Conservation (phyloP, 2,329 filamentous ascomycete species). For the Nothophoma quercina region DNA sequence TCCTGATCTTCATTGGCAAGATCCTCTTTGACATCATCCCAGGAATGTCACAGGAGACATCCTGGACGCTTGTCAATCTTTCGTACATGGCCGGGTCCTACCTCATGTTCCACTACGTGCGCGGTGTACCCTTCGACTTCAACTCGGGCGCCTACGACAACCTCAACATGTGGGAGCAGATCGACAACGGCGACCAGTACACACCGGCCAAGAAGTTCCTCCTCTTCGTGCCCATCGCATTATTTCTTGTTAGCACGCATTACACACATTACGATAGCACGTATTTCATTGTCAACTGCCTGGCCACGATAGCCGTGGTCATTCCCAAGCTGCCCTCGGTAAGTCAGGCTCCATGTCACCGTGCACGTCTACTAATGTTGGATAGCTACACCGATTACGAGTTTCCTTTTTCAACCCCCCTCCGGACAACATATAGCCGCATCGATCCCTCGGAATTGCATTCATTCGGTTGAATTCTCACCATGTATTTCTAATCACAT, state of each 20-base stretch:
- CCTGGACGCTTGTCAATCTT: slow-evolving; percentile 98
- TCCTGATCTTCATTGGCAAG: slow-evolving; percentile 89
- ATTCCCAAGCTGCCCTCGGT: slow-evolving; percentile 97
- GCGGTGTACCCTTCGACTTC: slow-evolving; percentile 98
- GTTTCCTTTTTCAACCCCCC: slow-evolving; percentile 49
- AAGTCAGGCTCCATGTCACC: slow-evolving; percentile 54
- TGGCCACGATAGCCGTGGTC: slow-evolving; percentile 89
- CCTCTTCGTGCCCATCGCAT: slow-evolving; percentile 88
- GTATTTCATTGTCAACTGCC: slow-evolving; percentile 96
- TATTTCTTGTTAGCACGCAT: slow-evolving; percentile 97
- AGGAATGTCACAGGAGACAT: slow-evolving; percentile 95
- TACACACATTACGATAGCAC: slow-evolving; percentile 98
- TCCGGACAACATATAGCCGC: slow-evolving; percentile 44
- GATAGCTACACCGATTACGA: slow-evolving; percentile 50
- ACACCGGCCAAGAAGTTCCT: slow-evolving; percentile 99
- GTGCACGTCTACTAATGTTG: slow-evolving; percentile 13
- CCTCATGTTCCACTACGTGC: slow-evolving; percentile 99
- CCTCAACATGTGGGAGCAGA: slow-evolving; percentile 99
- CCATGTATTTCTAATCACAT: slow-evolving; percentile 46
- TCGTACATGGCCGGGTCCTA: slow-evolving; percentile 99
- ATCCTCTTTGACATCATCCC: slow-evolving; percentile 97
- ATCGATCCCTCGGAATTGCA: slow-evolving; percentile 22
- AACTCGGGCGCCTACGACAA: slow-evolving; percentile 99
- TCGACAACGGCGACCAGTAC: slow-evolving; percentile 98
- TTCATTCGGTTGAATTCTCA: slow-evolving; percentile 36